Evolutionary conservation across 352 stramenopile genomes (phyloP), one percentile per base, ranked within the genome.

Genomic region (Phytophthora quininea): DNA sequence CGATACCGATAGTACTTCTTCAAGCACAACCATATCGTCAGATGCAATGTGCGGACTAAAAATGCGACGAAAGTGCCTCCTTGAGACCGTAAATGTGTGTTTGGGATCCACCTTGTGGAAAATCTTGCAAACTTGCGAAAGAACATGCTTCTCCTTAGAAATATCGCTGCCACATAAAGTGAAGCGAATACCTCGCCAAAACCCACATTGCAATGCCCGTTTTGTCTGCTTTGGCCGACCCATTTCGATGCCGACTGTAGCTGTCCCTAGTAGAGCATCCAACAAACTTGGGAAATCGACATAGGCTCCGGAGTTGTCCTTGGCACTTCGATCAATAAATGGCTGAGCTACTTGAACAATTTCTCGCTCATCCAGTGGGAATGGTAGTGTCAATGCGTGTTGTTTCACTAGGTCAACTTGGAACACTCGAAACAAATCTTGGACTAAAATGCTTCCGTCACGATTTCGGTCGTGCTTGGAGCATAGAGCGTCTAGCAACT

Each of bases 71-170:
- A 91, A 88, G 35, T 85, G 62, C 10, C 66, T 63, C 31, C 49
- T 48, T 12, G 80, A 75, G 32, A 91, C 63, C 8, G 42, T 46
- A 42, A 80, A 89, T 1, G 43, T 64, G 8, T 30, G 11, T 7
- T 69, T 52, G 0, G 67, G 56, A 45, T 91, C 82, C 6, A 89
- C n/a, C 65, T 88, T 91, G 4, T 32, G 12, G 27, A 89, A 55
- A 11, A 91, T 91, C 32, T 82, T 87, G 29, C 59, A 59, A 15
- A 91, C 54, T 51, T 91, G 80, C 24, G 46, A 29, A 52, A 80
- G 45, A 11, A 91, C 73, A 37, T 77, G 79, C 10, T 65, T 51
- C 32, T 77, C 67, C 12, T 72, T 54, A 4, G 15, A 14, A 1
- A 47, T 9, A 11, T 78, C 60, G 0, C 69, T 64, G 31, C 60